Evolutionary conservation across 306 rosid genomes (phyloP).

Genomic region (Bauhinia variegata): DNA sequence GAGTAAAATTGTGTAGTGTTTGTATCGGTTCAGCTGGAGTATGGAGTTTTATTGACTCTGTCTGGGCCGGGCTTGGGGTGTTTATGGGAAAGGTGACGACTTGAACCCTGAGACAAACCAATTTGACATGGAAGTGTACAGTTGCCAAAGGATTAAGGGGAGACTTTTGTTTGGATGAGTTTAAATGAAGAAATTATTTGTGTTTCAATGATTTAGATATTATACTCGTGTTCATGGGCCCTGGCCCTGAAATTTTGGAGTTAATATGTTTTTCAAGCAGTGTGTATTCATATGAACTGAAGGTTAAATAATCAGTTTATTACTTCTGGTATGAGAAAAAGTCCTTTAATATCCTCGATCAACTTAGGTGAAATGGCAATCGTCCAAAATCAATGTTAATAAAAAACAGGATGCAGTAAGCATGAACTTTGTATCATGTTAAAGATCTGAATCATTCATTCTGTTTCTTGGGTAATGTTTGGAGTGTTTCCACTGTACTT

Average conservation of each 20-base stretch:
- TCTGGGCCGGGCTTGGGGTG: not conserved
- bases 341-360: not conserved
- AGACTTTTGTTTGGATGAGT: not conserved
- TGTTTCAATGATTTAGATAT: no score
- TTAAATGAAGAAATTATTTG: no score
- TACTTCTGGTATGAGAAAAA: not conserved
- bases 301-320: not conserved
- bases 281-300: not conserved
- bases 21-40: not conserved
- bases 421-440: not conserved
- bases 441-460: constrained; percentile 3
- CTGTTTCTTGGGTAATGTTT: not conserved
- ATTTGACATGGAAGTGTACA: no score
- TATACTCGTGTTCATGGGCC: no score
- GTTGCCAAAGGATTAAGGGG: not conserved
- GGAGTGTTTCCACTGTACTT: not conserved
- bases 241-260: no score
- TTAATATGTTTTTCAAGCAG: no score
- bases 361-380: not conserved
- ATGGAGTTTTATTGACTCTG: constrained; percentile 1
- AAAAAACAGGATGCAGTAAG: not conserved
- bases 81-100: not conserved
- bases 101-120: not conserved
- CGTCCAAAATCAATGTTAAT: not conserved
- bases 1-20: not conserved